Conservation (phyloP, 208 protist species). For the Naegleria lovaniensis region DNA sequence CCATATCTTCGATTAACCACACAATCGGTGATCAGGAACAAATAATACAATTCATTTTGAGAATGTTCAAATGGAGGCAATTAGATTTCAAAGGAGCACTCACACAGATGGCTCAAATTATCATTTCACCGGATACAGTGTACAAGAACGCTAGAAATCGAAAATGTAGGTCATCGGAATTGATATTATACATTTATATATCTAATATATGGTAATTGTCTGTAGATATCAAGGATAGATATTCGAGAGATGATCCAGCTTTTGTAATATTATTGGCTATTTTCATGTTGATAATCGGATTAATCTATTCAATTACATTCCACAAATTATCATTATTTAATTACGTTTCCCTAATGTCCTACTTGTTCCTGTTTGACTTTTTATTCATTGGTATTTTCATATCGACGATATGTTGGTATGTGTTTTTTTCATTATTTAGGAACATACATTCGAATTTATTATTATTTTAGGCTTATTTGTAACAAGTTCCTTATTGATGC, state of each 20-base stretch:
- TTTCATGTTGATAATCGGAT: constrained; percentile 40
- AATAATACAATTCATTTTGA: not conserved
- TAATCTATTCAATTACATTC: constrained; percentile 36
- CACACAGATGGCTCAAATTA: constrained; percentile 17
- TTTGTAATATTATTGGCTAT: constrained; percentile 54
- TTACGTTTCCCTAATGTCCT: constrained; percentile 42
- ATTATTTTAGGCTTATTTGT: not conserved
- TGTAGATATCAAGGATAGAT: constrained; percentile 10
- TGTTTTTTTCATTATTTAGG: not conserved
- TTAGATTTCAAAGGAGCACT: constrained; percentile 26
- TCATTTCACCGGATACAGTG: not conserved
- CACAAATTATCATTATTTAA: not conserved
- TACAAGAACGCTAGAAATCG: constrained; percentile 16
- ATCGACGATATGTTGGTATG: constrained; percentile 47
- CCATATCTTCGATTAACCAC: not conserved
- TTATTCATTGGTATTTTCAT: constrained; percentile 49
- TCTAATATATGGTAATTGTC: not conserved
- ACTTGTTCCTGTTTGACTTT: constrained; percentile 57
- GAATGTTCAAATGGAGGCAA: constrained; percentile 25
- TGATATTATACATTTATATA: not conserved
- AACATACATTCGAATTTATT: not conserved
- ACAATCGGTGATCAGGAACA: not conserved
- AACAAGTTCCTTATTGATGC: not conserved
- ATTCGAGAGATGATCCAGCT: constrained; percentile 58
- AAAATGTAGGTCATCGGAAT: constrained; percentile 13